Conservation (phyloP, 352 stramenopile species). For the Hyaloperonospora arabidopsidis region DNA sequence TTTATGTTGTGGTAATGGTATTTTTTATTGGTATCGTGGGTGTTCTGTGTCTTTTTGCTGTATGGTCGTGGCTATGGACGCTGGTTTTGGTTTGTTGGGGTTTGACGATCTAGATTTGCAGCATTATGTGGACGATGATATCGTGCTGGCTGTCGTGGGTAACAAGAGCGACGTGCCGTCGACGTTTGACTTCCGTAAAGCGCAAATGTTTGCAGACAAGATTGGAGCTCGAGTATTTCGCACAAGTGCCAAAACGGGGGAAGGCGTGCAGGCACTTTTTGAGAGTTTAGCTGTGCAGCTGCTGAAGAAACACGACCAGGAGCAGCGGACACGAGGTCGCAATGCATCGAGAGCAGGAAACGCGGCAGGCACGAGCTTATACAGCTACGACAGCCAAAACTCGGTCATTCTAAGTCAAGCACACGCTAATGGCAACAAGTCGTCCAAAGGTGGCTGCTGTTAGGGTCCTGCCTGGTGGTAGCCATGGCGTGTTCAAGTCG, state of each 20-base stretch:
- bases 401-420: slow-evolving; percentile 30
- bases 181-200: slow-evolving; percentile 56
- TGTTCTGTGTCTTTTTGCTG: too few species aligned
- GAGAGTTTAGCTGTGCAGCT: slow-evolving; percentile 63
- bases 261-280: slow-evolving; percentile 69
- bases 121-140: slow-evolving; percentile 71
- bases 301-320: slow-evolving; percentile 72
- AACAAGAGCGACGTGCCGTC: slow-evolving; percentile 76
- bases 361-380: slow-evolving; percentile 17
- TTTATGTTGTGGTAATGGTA: too few species aligned
- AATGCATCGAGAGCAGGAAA: slow-evolving; percentile 36
- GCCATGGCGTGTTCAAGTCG: not conserved
- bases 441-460: slow-evolving; percentile 32
- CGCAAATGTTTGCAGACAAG: slow-evolving; percentile 65
- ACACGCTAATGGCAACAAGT: slow-evolving; percentile 18
- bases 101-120: slow-evolving; percentile 39
- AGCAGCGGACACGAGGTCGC: slow-evolving; percentile 38
- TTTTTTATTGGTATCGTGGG: too few species aligned
- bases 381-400: slow-evolving; percentile 29
- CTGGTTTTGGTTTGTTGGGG: too few species aligned
- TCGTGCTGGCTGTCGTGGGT: slow-evolving; percentile 74
- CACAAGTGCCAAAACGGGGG: slow-evolving; percentile 75
- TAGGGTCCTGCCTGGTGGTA: slow-evolving; percentile 15
- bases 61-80: too few species aligned
- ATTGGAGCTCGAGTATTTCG: slow-evolving; percentile 79